Base-by-base conservation (phyloP, 2,329 filamentous ascomycete genomes). In the Epichloe amarillans region DNA sequence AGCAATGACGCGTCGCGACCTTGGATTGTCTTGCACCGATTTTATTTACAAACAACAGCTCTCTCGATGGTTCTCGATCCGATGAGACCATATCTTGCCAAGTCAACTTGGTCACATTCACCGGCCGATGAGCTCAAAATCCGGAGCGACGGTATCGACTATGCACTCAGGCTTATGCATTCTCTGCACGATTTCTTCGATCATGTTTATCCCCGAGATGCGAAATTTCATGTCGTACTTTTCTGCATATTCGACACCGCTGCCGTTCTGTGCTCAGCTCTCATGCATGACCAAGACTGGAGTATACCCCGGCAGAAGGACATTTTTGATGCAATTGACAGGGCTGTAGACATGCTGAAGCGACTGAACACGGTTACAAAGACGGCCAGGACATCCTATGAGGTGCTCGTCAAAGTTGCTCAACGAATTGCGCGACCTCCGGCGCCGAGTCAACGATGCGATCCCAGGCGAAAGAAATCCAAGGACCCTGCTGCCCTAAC, bases 201-300 rank as follows among this genome's bases (percentile, higher is more conserved):
- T 17, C 64, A 70, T 37, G 63, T 70, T 8, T 71, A 67, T 46
- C 71, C 72, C 0, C 61, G 69, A 12, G 71, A 75, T 43, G 66
- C 69, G 5, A 74, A 72, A 37, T 75, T 74, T 41, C 71, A 76
- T 54, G 67, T 73, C 48, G 68, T 73, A 5, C 62, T 73, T 0
- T 77, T 76, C 51, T 64, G 66, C 42, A 69, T 76, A 35, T 78
- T 78, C 45, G 73, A 78, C 53, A 74, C 72, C 0, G 68, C 73
- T 0, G 72, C 74, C 0, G 63, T 74, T 17, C 58, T 77, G 4
- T 76, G 72, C 61, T 76, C 74, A 0, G 70, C 73, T 3, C 62
- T 78, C 6, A 66, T 76, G 4, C 74, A 77, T 52, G 75, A 78
- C 52, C 58, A 62, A n/a, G 63, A 70, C 33, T 55, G 59, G 17